Percentiles rank a stretch among this genome's conserved stretches.
Conservation (phyloP, 176 grass and related monocot genomes). For the Areca catechu region DNA sequence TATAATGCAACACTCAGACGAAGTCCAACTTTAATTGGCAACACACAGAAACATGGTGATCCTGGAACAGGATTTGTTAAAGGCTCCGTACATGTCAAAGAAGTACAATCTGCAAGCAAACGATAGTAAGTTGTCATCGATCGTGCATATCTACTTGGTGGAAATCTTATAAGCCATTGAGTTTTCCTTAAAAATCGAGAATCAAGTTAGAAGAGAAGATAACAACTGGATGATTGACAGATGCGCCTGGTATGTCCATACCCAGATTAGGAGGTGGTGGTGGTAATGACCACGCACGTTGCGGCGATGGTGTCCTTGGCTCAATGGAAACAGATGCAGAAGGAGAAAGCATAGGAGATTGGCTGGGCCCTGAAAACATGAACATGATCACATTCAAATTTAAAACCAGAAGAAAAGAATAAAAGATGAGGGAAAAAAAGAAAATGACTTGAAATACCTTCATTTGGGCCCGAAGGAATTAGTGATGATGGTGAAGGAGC, state of each 20-base stretch:
- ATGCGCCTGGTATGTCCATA: constrained; percentile 6
- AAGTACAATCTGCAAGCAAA: constrained; percentile 67
- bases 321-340: constrained; percentile 31
- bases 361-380: constrained; percentile 31
- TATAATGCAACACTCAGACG: constrained; percentile 67
- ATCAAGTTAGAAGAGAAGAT: too few species aligned
- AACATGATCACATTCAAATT: not conserved
- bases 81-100: constrained; percentile 63
- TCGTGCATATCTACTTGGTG: too few species aligned
- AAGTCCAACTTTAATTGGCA: constrained; percentile 90
- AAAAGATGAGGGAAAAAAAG: constrained; percentile 1
- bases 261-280: constrained; percentile 92
- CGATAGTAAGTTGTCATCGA: not conserved
- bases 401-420: constrained; percentile 1
- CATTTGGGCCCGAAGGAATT: constrained; percentile 27
- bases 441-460: constrained; percentile 33
- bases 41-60: constrained; percentile 79
- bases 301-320: constrained; percentile 43
- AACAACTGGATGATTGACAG: not conserved
- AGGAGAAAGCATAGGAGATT: constrained; percentile 51
- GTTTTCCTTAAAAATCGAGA: too few species aligned
- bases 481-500: constrained; percentile 32
- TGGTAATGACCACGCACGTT: constrained; percentile 66
- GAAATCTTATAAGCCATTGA: too few species aligned
- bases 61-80: constrained; percentile 58